Evolutionary conservation across 805 yeast species (phyloP).

Genomic region (Ogataea pignaliae): DNA sequence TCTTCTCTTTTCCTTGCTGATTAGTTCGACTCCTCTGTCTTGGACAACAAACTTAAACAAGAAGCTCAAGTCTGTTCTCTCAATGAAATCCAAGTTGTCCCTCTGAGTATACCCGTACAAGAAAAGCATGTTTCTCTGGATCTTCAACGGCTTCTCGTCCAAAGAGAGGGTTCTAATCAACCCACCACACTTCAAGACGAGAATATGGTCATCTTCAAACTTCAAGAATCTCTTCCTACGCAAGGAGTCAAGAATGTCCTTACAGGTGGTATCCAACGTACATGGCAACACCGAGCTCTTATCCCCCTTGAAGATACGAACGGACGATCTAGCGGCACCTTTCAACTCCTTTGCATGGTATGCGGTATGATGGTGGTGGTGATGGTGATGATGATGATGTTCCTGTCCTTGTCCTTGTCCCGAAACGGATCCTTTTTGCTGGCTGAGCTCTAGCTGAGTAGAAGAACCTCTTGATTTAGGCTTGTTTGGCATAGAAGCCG

Average conservation of each 20-base stretch:
- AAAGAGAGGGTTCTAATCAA: slow-evolving; percentile 67
- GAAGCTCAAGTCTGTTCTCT: slow-evolving; percentile 78
- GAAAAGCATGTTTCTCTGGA: slow-evolving; percentile 67
- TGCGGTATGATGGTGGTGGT: slow-evolving; percentile 14
- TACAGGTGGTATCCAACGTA: slow-evolving; percentile 70
- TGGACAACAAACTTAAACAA: slow-evolving; percentile 78
- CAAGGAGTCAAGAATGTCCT: slow-evolving; percentile 64
- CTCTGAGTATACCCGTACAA: slow-evolving; percentile 74
- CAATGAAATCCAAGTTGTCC: slow-evolving; percentile 75
- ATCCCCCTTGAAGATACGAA: slow-evolving; percentile 78
- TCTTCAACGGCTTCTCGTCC: slow-evolving; percentile 70
- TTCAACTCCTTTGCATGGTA: slow-evolving; percentile 21
- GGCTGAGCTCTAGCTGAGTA: not conserved
- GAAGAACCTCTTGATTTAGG: not conserved
- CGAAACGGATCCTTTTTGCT: not conserved
- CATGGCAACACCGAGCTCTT: slow-evolving; percentile 79
- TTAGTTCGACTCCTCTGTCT: slow-evolving; percentile 49
- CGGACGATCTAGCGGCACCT: slow-evolving; percentile 30
- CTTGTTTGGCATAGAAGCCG: not conserved
- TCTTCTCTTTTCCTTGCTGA: slow-evolving; percentile 28
- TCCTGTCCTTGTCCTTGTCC: not conserved
- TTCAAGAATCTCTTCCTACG: slow-evolving; percentile 76
- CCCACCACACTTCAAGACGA: slow-evolving; percentile 73
- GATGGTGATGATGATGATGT: slow-evolving; percentile 5
- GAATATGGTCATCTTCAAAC: slow-evolving; percentile 65